These are phyloP conservation scores for Dactylellina sp. DNA, from an alignment of 2,329 filamentous ascomycete species.

Conservation along the genomic window DNA sequence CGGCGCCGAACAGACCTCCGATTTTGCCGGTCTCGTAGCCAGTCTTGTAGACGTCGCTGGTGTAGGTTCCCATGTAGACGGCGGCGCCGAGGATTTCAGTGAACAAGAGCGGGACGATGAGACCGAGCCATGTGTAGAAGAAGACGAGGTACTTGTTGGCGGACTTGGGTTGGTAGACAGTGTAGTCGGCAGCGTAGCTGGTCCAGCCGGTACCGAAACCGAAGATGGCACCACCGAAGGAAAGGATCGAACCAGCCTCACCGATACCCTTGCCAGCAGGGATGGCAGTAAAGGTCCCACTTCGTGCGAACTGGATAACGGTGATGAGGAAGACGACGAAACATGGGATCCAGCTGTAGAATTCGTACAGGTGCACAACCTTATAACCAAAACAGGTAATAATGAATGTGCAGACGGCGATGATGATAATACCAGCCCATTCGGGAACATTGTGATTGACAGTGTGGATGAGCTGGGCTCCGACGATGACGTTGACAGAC, in stretches of 20 bases:
- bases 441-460: conserved; percentile 78
- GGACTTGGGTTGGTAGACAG: conserved; percentile 77
- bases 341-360: conserved; percentile 79
- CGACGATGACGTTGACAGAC: conserved; percentile 81
- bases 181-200: conserved; percentile 80
- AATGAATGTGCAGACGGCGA: conserved; percentile 75
- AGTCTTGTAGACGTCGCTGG: conserved; percentile 68
- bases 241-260: conserved; percentile 74
- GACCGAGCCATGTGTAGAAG: conserved; percentile 74
- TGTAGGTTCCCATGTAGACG: conserved; percentile 73
- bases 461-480: conserved; percentile 79
- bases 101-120: conserved; percentile 79
- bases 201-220: conserved; percentile 80
- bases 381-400: conserved; percentile 81
- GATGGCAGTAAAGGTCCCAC: conserved; percentile 73
- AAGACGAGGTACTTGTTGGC: conserved; percentile 75
- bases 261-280: conserved; percentile 71
- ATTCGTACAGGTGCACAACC: conserved; percentile 81
- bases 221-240: conserved; percentile 75
- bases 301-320: conserved; percentile 75
- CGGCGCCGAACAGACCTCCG: conserved; percentile 75
- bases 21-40: conserved; percentile 72
- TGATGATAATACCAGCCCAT: conserved; percentile 79
- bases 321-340: conserved; percentile 77
- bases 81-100: conserved; percentile 79